phyloP scores from a whole-genome alignment of 805 yeast genomes.

The Tetrapisispora namnaoensis region DNA sequence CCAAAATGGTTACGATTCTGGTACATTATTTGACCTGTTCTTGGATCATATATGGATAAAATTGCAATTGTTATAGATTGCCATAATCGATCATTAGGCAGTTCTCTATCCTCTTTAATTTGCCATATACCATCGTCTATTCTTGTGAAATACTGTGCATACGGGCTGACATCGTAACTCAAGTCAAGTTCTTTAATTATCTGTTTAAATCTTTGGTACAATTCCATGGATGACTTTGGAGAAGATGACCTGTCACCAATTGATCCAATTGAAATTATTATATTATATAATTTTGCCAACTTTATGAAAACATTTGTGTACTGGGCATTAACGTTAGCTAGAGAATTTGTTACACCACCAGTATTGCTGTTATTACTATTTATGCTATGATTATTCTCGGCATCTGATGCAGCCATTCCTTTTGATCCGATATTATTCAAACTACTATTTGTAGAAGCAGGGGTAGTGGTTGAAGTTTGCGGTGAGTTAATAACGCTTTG shows the following conservation, averaged over 20 bases:
- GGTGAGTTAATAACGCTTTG: conserved; percentile 18
- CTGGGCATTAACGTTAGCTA: conserved; percentile 7
- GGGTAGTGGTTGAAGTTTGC: conserved; percentile 17
- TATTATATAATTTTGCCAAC: conserved; percentile 23
- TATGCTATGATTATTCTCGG: background rate
- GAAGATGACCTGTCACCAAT: conserved; percentile 25
- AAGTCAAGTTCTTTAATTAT: conserved; percentile 27
- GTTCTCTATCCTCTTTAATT: conserved; percentile 21
- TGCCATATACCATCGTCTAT: conserved; percentile 24
- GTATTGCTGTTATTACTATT: conserved; percentile 1
- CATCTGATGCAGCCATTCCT: conserved; percentile 1
- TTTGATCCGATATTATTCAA: conserved; percentile 1
- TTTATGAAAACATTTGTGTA: conserved; percentile 17
- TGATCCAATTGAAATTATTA: conserved; percentile 18
- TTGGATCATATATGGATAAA: conserved; percentile 19
- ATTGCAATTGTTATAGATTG: conserved; percentile 19
- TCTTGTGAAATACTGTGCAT: conserved; percentile 21
- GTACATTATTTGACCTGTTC: conserved; percentile 21
- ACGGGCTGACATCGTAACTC: conserved; percentile 25
- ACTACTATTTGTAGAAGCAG: conserved; percentile 9
- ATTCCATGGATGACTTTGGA: conserved; percentile 27
- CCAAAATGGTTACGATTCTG: conserved; percentile 14
- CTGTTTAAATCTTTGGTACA: conserved; percentile 28
- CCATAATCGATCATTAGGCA: conserved; percentile 23
- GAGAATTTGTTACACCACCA: background rate